Evolutionary conservation across 371 early-diverging fungal species (phyloP).

Genomic region (Lichtheimia corymbifera): DNA sequence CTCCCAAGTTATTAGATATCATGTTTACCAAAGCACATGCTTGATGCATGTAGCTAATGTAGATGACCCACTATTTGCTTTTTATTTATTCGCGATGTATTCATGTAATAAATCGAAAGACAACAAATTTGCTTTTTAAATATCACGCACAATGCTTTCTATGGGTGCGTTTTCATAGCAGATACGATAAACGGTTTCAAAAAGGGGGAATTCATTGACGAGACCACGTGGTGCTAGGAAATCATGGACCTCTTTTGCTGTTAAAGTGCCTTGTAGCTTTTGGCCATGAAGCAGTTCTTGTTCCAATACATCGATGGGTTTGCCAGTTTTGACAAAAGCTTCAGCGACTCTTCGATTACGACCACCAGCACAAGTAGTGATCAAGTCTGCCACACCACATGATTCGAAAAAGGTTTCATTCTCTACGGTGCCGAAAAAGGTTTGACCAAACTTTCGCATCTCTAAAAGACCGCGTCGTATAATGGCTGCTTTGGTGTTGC

Average conservation of each 20-base stretch:
- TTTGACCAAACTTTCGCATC: slow-evolving; percentile 92
- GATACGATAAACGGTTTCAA: slow-evolving; percentile 87
- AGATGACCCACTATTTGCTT: too few species aligned
- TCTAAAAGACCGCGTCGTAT: slow-evolving; percentile 97
- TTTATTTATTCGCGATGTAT: too few species aligned
- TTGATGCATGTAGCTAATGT: too few species aligned
- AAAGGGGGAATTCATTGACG: slow-evolving; percentile 82
- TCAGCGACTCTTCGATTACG: slow-evolving; percentile 95
- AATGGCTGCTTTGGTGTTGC: slow-evolving; percentile 98
- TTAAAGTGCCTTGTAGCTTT: slow-evolving; percentile 96
- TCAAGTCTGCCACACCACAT: slow-evolving; percentile 93
- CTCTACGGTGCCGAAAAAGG: slow-evolving; percentile 74
- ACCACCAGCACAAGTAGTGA: slow-evolving; percentile 97
- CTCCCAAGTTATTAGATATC: too few species aligned
- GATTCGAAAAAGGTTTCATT: slow-evolving; percentile 96
- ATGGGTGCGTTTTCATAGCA: slow-evolving; percentile 71
- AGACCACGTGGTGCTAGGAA: slow-evolving; percentile 71
- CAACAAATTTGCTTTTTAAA: slow-evolving; percentile 12
- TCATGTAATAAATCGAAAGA: too few species aligned
- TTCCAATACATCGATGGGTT: slow-evolving; percentile 90
- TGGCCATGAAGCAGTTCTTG: slow-evolving; percentile 93
- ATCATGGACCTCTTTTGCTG: slow-evolving; percentile 86
- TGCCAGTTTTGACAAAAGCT: slow-evolving; percentile 86
- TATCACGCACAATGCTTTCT: slow-evolving; percentile 40
- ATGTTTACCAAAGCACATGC: too few species aligned